Base-by-base conservation (phyloP, 2,329 filamentous ascomycete species). In the Monosporascus sp. region DNA sequence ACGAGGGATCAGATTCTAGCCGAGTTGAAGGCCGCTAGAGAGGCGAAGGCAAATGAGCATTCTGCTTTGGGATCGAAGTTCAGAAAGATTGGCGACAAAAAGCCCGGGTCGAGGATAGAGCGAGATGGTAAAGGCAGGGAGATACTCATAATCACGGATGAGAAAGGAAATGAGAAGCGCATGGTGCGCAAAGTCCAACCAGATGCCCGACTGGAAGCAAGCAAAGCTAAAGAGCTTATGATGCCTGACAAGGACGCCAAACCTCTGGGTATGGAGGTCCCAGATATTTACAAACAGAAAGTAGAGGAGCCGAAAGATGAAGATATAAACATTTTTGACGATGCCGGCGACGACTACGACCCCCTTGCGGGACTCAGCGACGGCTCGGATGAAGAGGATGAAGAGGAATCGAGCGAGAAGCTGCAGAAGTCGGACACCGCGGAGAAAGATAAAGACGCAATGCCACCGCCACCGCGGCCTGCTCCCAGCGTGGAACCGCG, bases 1-100 rank as follows among this genome's bases (percentile, higher is more conserved):
- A 84, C 81, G 22, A 74, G 85, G 54, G 79, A 87, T 60, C 85
- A 88, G 60, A 86, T 88, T 41, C 58, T 88, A 46, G 85, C 85
- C 1, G 84, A 87, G 51, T 69, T 88, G 61, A 88, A 86, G 64
- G 84, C 84, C 1, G 74, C 81, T 2, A 75, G 85, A 55, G 74
- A 78, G 51, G 84, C 83, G 24, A 84, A 84, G 60, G 75, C 76
- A 0, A 70, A 77, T 56, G 67, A 75, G 53, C 76, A 79, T 50
- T 77, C 79, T 0, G 69, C 71, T 3, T 67, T 88, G 7, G 81
- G 84, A 0, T 72, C 78, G 14, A 81, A 76, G 50, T 88, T 88
- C 68, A 85, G 78, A 59, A 88, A 85, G 70, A 84, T 88, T 51
- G 82, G 83, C 1, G 74, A 72, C 8, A 78, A 76, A 59, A 73